These are phyloP conservation scores for Aspergillus niger DNA, from an alignment of 2,329 filamentous ascomycete species.

Conservation along the genomic window DNA sequence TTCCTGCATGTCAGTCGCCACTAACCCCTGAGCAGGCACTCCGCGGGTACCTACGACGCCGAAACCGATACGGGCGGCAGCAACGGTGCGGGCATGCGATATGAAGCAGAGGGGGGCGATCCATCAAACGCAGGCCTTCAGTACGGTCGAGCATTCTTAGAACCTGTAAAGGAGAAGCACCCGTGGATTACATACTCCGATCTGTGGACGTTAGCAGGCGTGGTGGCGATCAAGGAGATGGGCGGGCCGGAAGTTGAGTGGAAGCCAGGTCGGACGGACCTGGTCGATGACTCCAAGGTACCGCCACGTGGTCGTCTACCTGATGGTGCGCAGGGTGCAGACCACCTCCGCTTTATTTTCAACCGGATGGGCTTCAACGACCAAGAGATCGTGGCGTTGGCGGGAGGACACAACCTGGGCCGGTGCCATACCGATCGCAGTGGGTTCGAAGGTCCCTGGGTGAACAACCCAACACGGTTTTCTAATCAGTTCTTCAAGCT, in stretches of 20 bases:
- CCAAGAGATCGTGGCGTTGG: conserved; percentile 60
- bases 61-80: conserved; percentile 63
- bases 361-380: conserved; percentile 63
- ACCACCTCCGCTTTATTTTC: conserved; percentile 60
- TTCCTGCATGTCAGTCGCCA: not conserved
- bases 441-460: conserved; percentile 62
- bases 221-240: conserved; percentile 61
- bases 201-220: conserved; percentile 65
- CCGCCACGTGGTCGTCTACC: conserved; percentile 61
- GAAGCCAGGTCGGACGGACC: conserved; percentile 62
- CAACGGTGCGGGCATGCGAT: conserved; percentile 68
- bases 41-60: conserved; percentile 63
- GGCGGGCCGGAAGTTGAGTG: conserved; percentile 61
- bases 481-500: conserved; percentile 61
- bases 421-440: conserved; percentile 58
- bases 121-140: conserved; percentile 67
- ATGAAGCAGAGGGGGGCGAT: conserved; percentile 65
- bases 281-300: conserved; percentile 61
- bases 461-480: conserved; percentile 61
- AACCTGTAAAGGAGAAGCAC: conserved; percentile 61
- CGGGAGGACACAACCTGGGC: conserved; percentile 60
- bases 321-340: conserved; percentile 56
- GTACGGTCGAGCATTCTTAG: conserved; percentile 64
- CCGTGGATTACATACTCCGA: conserved; percentile 68
- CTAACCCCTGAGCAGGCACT: conserved; percentile 51